phyloP scores from a whole-genome alignment of 2,329 filamentous ascomycete genomes.

The Lachnellula willkommii region DNA sequence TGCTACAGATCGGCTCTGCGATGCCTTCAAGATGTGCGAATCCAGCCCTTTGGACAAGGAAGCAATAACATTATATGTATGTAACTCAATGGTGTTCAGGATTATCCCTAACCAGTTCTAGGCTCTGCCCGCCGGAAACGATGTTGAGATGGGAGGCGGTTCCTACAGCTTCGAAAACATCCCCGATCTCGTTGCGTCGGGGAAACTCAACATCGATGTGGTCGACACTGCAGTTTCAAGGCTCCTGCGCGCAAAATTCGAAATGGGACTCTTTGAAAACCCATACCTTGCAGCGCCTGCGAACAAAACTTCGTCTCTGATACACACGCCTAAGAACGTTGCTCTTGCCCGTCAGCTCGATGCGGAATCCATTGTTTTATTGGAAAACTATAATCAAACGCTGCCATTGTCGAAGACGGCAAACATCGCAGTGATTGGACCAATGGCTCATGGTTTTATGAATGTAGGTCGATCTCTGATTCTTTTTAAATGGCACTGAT shows the following conservation, averaged over 20 bases:
- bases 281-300: constrained; percentile 56
- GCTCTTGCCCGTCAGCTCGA: constrained; percentile 68
- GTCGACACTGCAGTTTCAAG: constrained; percentile 64
- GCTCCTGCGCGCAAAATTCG: constrained; percentile 62
- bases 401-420: constrained; percentile 62
- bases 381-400: constrained; percentile 67
- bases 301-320: constrained; percentile 50
- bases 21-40: constrained; percentile 58
- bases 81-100: constrained; percentile 7
- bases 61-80: constrained; percentile 54
- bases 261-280: constrained; percentile 64
- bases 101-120: constrained; percentile 20
- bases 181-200: constrained; percentile 56
- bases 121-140: constrained; percentile 62
- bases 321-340: constrained; percentile 65
- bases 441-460: constrained; percentile 67
- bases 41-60: constrained; percentile 57
- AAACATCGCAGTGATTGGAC: constrained; percentile 68
- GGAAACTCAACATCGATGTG: constrained; percentile 51
- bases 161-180: constrained; percentile 66
- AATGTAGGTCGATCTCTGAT: constrained; percentile 46
- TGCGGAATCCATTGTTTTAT: constrained; percentile 70
- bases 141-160: constrained; percentile 73
- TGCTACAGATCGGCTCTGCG: constrained; percentile 62
- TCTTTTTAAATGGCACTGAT: constrained; percentile 2